Percentiles rank a stretch among this genome's conserved stretches.
Evolutionary conservation across 805 yeast species (phyloP).

Genomic region (Candida bentonensis): DNA sequence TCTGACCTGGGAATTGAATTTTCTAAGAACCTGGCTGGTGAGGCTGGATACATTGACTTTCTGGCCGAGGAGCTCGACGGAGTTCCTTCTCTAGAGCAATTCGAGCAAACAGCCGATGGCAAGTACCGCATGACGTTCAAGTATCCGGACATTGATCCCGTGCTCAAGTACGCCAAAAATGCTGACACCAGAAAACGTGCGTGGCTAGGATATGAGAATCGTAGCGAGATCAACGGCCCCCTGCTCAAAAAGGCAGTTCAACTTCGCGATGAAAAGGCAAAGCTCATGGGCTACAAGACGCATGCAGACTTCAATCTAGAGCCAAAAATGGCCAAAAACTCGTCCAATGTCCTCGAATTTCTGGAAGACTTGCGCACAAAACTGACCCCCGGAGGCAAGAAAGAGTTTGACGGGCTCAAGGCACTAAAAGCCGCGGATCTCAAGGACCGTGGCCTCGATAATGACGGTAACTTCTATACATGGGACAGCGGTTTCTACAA

Average conservation of each 20-base stretch:
- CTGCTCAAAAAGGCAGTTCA: conserved; percentile 46
- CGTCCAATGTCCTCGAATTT: conserved; percentile 45
- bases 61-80: conserved; percentile 57
- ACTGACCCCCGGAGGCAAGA: conserved; percentile 42
- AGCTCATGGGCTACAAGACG: conserved; percentile 48
- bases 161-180: conserved; percentile 54
- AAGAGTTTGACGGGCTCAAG: conserved; percentile 36
- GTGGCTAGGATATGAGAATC: conserved; percentile 52
- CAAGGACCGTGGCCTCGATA: conserved; percentile 28
- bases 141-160: conserved; percentile 68
- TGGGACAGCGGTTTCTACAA: conserved; percentile 69
- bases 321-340: conserved; percentile 66
- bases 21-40: conserved; percentile 57
- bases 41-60: conserved; percentile 45
- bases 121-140: conserved; percentile 58
- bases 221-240: conserved; percentile 45
- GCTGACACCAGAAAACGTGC: conserved; percentile 55
- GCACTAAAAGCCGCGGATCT: conserved; percentile 41
- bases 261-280: conserved; percentile 48
- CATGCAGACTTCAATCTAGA: conserved; percentile 63
- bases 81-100: conserved; percentile 51
- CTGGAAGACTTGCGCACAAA: conserved; percentile 46
- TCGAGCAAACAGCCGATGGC: conserved; percentile 33
- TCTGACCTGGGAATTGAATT: conserved; percentile 44
- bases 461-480: conserved; percentile 30